Evolutionary conservation across 805 yeast genomes (phyloP).

Genomic region (Candida koratica): DNA sequence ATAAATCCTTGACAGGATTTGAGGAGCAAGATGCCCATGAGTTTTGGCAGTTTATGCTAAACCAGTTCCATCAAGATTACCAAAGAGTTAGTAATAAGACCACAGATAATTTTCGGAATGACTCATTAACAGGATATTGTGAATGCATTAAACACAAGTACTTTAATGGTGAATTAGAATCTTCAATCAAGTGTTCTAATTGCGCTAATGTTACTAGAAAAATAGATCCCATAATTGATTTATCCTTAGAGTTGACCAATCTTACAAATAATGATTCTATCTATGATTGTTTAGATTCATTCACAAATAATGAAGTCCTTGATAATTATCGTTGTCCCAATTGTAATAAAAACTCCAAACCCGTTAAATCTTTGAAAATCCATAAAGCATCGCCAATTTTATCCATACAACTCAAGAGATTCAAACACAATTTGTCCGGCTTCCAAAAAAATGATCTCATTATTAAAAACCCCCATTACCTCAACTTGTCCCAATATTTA

Average conservation of each 20-base stretch:
- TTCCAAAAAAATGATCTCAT: constrained; percentile 68
- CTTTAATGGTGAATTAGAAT: constrained; percentile 79
- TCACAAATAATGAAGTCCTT: constrained; percentile 72
- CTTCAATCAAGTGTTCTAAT: constrained; percentile 68
- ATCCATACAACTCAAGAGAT: constrained; percentile 79
- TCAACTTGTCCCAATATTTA: constrained; percentile 66
- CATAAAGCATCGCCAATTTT: constrained; percentile 71
- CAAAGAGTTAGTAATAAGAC: constrained; percentile 16
- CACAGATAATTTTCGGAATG: constrained; percentile 1
- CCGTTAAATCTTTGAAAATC: constrained; percentile 65
- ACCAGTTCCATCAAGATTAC: constrained; percentile 63
- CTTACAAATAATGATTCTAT: constrained; percentile 36
- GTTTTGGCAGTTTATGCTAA: constrained; percentile 86
- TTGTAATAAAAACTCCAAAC: constrained; percentile 59
- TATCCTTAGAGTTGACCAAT: constrained; percentile 67
- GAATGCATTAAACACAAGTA: constrained; percentile 77
- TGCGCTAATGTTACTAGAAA: constrained; percentile 67
- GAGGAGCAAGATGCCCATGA: constrained; percentile 99
- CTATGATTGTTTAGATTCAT: constrained; percentile 66
- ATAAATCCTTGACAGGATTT: constrained; percentile 85
- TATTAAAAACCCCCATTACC: constrained; percentile 65
- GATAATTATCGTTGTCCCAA: constrained; percentile 69
- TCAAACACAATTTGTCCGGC: constrained; percentile 52
- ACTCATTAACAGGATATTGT: constrained; percentile 37
- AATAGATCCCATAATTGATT: constrained; percentile 84